Evolutionary conservation across 2,329 filamentous ascomycete genomes (phyloP).

Genomic region (Aspergillus fructus): DNA sequence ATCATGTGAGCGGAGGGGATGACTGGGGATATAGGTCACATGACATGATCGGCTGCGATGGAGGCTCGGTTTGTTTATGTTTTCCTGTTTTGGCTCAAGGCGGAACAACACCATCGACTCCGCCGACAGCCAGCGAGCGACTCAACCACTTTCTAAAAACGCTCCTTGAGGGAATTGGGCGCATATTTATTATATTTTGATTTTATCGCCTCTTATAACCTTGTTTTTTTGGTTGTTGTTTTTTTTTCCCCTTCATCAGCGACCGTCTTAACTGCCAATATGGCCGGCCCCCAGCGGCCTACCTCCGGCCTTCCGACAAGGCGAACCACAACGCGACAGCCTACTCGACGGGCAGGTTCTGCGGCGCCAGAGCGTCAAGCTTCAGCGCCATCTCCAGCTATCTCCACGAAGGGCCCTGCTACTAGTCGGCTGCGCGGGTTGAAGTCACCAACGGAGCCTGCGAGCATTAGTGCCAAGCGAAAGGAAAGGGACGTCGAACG

Average conservation of each 20-base stretch:
- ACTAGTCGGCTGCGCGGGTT: constrained; percentile 36
- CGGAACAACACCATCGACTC: constrained; percentile 17
- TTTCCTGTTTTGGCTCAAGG: constrained; percentile 24
- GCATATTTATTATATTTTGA: background rate
- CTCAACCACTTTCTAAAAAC: background rate
- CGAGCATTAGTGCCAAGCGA: constrained; percentile 68
- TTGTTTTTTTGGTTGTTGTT: background rate
- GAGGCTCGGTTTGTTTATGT: constrained; percentile 31
- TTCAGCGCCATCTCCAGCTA: constrained; percentile 76
- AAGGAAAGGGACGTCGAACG: constrained; percentile 83
- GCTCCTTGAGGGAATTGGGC: background rate
- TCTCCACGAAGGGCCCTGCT: constrained; percentile 62
- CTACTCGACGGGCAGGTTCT: constrained; percentile 54
- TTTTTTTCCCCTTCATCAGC: background rate
- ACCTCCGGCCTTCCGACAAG: constrained; percentile 48
- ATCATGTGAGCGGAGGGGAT: constrained; percentile 30
- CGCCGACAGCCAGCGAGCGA: constrained; percentile 2
- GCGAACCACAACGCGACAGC: constrained; percentile 48
- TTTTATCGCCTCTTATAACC: background rate
- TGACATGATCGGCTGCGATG: constrained; percentile 16
- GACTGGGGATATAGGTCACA: constrained; percentile 15
- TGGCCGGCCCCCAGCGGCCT: constrained; percentile 58
- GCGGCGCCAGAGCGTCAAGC: constrained; percentile 54
- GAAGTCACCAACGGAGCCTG: constrained; percentile 45
- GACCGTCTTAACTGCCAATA: constrained; percentile 27